Conservation (phyloP, 192 early-diverging fungal species). For the Phycomyces nitens region DNA sequence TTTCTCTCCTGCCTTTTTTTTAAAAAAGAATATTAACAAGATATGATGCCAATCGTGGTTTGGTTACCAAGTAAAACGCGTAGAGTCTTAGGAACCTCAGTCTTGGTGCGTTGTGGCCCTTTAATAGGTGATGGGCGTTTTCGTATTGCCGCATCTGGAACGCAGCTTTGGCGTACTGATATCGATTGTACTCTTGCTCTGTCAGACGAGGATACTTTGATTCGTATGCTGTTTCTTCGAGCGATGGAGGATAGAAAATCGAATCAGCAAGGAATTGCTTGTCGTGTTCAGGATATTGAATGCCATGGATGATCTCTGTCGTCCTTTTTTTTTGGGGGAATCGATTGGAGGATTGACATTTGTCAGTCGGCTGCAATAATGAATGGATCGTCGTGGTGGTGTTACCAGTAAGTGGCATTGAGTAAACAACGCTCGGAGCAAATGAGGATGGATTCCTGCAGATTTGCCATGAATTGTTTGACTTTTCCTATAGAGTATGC, state of each 20-base stretch:
- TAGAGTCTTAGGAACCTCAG: conserved; percentile 78
- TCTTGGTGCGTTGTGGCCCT: conserved; percentile 45
- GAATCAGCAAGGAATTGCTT: background rate
- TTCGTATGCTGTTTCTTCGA: conserved; percentile 10
- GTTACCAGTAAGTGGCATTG: conserved; percentile 73
- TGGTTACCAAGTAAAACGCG: conserved; percentile 65
- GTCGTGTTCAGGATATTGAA: conserved; percentile 14
- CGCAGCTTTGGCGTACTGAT: conserved; percentile 63
- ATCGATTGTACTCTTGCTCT: conserved; percentile 46
- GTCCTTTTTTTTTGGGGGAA: conserved; percentile 37
- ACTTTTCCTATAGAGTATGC: too few species aligned
- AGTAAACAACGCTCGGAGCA: conserved; percentile 69
- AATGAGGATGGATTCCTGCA: conserved; percentile 58
- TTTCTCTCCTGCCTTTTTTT: conserved; percentile 52
- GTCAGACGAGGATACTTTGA: conserved; percentile 5
- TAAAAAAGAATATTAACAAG: too few species aligned
- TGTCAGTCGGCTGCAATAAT: background rate
- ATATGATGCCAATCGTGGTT: conserved; percentile 5
- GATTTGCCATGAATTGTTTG: conserved; percentile 7
- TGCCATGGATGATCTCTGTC: conserved; percentile 46
- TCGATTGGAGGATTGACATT: background rate
- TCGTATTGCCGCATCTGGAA: conserved; percentile 76
- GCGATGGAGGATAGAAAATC: background rate
- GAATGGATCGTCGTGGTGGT: conserved; percentile 25
- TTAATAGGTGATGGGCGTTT: conserved; percentile 50